Percentiles rank a stretch among this genome's conserved stretches.
Conservation (phyloP, 129 eudicot species). For the Arctium lappa region DNA sequence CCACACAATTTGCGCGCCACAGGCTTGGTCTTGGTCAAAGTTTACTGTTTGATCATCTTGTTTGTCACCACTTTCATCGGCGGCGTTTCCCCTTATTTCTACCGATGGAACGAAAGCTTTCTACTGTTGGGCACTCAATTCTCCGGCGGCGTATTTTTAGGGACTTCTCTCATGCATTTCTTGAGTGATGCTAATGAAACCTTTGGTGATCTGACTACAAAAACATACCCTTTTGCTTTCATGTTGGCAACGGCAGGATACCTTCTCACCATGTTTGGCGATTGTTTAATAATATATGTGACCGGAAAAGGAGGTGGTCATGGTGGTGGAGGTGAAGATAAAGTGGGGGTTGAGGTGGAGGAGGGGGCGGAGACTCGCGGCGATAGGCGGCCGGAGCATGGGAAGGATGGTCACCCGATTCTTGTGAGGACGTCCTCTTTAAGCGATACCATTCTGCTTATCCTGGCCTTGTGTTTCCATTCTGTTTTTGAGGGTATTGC, state of each 20-base stretch:
- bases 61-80: slow-evolving; percentile 66
- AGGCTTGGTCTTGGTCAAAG: slow-evolving; percentile 67
- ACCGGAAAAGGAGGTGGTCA: slow-evolving; percentile 18
- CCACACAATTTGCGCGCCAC: slow-evolving; percentile 29
- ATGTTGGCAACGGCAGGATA: slow-evolving; percentile 73
- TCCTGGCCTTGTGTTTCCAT: slow-evolving; percentile 74
- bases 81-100: slow-evolving; percentile 78
- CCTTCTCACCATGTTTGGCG: slow-evolving; percentile 72
- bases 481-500: slow-evolving; percentile 94
- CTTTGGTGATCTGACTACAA: slow-evolving; percentile 44
- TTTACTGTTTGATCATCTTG: slow-evolving; percentile 71
- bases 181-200: slow-evolving; percentile 55
- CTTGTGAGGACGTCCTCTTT: slow-evolving; percentile 47
- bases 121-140: slow-evolving; percentile 78
- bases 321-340: slow-evolving; percentile 8
- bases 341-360: slow-evolving; percentile 48
- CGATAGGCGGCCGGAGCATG: not conserved
- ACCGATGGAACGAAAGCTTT: slow-evolving; percentile 61
- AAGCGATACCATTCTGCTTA: slow-evolving; percentile 62
- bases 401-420: slow-evolving; percentile 19
- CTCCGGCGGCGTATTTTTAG: slow-evolving; percentile 81
- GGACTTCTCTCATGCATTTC: slow-evolving; percentile 86
- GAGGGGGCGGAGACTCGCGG: slow-evolving; percentile 15
- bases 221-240: slow-evolving; percentile 72
- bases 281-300: slow-evolving; percentile 46